Evolutionary conservation across 192 early-diverging fungal species (phyloP).

Genomic region (Cladochytrium replicatum): DNA sequence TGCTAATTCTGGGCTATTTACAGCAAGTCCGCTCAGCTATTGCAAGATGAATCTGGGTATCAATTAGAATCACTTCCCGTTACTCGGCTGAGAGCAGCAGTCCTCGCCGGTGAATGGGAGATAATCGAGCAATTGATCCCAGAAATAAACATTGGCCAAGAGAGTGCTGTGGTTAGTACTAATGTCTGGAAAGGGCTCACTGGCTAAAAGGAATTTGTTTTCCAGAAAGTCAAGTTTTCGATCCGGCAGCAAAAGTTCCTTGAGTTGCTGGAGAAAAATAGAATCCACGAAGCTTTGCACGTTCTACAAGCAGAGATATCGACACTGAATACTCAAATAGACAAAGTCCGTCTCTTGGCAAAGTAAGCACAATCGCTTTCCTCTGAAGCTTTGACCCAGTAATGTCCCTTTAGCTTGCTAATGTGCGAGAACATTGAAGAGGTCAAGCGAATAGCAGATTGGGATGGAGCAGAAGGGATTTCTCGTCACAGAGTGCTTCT

Average conservation of each 20-base stretch:
- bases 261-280: slow-evolving; percentile 65
- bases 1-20: slow-evolving; percentile 8
- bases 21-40: slow-evolving; percentile 52
- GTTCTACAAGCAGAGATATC: slow-evolving; percentile 75
- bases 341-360: slow-evolving; percentile 64
- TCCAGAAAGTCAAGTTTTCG: slow-evolving; percentile 50
- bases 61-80: slow-evolving; percentile 64
- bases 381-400: background rate
- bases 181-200: background rate
- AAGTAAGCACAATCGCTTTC: slow-evolving; percentile 29
- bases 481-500: slow-evolving; percentile 56
- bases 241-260: slow-evolving; percentile 85
- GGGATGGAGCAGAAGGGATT: slow-evolving; percentile 68
- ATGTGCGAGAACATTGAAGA: slow-evolving; percentile 61
- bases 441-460: slow-evolving; percentile 53
- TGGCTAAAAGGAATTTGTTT: background rate
- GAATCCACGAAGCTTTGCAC: slow-evolving; percentile 61
- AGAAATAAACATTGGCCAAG: slow-evolving; percentile 22
- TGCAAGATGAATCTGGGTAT: slow-evolving; percentile 75
- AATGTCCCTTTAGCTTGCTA: slow-evolving; percentile 40
- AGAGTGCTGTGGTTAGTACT: background rate
- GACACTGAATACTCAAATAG: slow-evolving; percentile 55
- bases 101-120: slow-evolving; percentile 72
- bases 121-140: slow-evolving; percentile 49
- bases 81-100: slow-evolving; percentile 53